Percentiles rank a stretch among this genome's conserved stretches.
phyloP scores from a whole-genome alignment of 192 early-diverging fungal species.

The Coemansia sp. region DNA sequence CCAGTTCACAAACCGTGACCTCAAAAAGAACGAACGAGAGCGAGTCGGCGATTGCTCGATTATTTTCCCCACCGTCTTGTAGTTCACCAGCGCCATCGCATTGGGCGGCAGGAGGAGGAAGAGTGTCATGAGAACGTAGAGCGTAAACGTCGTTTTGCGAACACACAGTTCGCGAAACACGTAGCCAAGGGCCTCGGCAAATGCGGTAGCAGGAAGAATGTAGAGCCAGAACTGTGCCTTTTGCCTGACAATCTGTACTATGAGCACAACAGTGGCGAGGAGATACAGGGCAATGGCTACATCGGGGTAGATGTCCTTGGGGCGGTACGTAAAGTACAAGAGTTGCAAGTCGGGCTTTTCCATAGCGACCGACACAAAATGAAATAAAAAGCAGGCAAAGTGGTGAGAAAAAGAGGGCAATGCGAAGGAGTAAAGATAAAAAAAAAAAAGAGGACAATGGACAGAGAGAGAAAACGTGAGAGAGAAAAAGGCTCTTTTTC shows the following conservation, averaged over 20 bases:
- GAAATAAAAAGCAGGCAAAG: too few species aligned
- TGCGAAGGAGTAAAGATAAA: not conserved
- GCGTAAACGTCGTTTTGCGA: conserved; percentile 29
- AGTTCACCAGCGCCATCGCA: conserved; percentile 40
- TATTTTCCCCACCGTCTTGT: conserved; percentile 35
- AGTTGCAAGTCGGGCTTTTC: conserved; percentile 10
- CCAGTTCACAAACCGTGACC: conserved; percentile 42
- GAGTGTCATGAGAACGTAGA: conserved; percentile 40
- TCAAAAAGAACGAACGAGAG: conserved; percentile 26
- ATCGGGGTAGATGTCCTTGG: conserved; percentile 29
- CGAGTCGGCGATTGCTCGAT: conserved; percentile 5
- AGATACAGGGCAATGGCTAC: conserved; percentile 25
- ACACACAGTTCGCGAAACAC: conserved; percentile 37
- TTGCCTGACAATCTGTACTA: conserved; percentile 13
- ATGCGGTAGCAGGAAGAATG: conserved; percentile 34
- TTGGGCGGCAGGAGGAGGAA: conserved; percentile 40
- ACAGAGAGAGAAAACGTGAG: not conserved
- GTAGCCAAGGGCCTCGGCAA: conserved; percentile 35
- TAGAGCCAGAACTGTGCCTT: conserved; percentile 33
- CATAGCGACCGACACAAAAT: not conserved
- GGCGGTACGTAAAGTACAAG: conserved; percentile 43
- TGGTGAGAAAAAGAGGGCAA: too few species aligned
- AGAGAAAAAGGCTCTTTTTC: not conserved
- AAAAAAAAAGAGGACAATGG: not conserved
- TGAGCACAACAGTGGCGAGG: conserved; percentile 8